Evolutionary conservation across 108 stramenopile genomes (phyloP).

Genomic region (Seminavis robusta): DNA sequence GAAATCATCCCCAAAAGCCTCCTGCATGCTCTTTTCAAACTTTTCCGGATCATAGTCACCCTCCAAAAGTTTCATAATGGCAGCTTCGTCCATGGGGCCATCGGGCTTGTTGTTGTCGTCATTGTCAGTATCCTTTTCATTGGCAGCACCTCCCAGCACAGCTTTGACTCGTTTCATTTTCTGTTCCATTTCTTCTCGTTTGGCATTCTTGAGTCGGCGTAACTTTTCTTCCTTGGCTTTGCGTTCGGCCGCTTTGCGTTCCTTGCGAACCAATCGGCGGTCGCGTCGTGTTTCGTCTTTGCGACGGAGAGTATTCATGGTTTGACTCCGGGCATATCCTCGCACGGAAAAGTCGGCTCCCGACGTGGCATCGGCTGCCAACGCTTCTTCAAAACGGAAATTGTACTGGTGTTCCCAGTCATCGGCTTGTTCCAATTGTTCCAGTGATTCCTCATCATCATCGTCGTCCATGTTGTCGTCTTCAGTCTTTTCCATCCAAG

Average conservation of each 20-base stretch:
- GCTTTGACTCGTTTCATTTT: constrained; percentile 80
- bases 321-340: constrained; percentile 73
- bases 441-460: constrained; percentile 67
- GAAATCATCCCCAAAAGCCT: constrained; percentile 92
- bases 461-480: constrained; percentile 21
- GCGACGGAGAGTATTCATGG: constrained; percentile 79
- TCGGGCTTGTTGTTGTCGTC: constrained; percentile 16
- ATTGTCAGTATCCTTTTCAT: neutral
- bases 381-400: constrained; percentile 97
- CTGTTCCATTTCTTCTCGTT: constrained; percentile 83
- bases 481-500: constrained; percentile 52
- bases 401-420: constrained; percentile 98
- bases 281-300: constrained; percentile 89
- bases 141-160: constrained; percentile 53
- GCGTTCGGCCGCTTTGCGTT: constrained; percentile 92
- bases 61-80: constrained; percentile 83
- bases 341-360: constrained; percentile 67
- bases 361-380: constrained; percentile 35
- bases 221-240: constrained; percentile 93
- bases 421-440: constrained; percentile 90
- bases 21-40: constrained; percentile 83
- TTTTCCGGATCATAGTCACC: constrained; percentile 96
- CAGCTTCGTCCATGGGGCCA: constrained; percentile 60
- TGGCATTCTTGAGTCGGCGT: constrained; percentile 93
- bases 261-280: constrained; percentile 83